Base-by-base conservation (phyloP, 768 basidiomycete species). In the Coprinellus micaceus region DNA sequence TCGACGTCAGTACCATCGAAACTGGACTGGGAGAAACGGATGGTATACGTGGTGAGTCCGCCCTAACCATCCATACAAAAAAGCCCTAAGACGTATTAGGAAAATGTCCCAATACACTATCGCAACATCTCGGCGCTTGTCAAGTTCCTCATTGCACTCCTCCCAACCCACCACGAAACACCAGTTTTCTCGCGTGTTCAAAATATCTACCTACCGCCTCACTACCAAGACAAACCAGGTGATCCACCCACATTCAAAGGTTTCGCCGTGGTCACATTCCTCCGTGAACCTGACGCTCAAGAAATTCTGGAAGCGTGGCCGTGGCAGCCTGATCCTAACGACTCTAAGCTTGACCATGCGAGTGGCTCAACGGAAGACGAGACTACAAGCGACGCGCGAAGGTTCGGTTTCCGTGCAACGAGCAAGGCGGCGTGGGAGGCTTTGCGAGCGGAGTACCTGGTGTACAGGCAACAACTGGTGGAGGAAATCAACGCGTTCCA, bases 191-290 rank as follows among this genome's bases (percentile, higher is more conserved):
- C 64, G 21, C 69, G 67, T 21, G 64, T 91, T 4, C 84, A 91
- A 64, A 60, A 66, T 36, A 73, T 93, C 40, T 58, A 69, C 1
- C 74, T 89, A 25, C 87, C 85, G 12, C 74, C 81, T 0, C 87
- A 91, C 61, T 80, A 85, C 64, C 77, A 80, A 47, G 88, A 89
- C 64, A 75, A 75, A 51, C 77, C 81, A 13, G 81, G 71, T 2
- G 76, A 79, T 24, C 61, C 70, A 13, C 82, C 86, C 2, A 80
- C 77, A 53, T 86, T 80, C 68, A 91, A 87, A 73, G 87, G 88
- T 1, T 92, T 91, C 59, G 88, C 89, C 0, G 79, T 93, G 26
- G 71, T 92, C 53, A 82, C 82, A 0, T 71, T 92, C 43, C 67
- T 73, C 2, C 56, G 68, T 4, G 33, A 64, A 1, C 66, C 71